phyloP scores from a whole-genome alignment of 108 stramenopile genomes.

The Nitzschia sp. region DNA sequence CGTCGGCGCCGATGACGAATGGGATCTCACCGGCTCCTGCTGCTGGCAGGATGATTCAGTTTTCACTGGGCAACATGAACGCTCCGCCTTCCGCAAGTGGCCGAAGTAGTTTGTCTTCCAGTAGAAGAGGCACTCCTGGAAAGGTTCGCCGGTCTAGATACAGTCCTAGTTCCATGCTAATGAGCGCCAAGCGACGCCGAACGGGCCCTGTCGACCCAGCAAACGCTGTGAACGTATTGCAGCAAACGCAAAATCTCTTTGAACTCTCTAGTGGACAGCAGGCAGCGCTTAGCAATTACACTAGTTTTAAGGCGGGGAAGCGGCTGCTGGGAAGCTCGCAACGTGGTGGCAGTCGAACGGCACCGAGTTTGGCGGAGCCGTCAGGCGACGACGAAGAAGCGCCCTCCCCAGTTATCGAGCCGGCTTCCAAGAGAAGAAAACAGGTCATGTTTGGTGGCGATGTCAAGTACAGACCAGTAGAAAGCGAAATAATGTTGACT shows the following conservation, averaged over 20 bases:
- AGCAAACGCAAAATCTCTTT: constrained; percentile 11
- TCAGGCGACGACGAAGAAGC: not conserved
- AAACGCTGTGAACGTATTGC: constrained; percentile 9
- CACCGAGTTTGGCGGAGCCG: not conserved
- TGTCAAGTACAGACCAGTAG: not conserved
- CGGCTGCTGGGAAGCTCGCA: constrained; percentile 9
- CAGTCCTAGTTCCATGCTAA: constrained; percentile 4
- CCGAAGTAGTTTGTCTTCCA: not conserved
- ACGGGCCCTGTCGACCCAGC: not conserved
- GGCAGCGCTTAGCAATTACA: not conserved
- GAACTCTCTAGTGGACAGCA: not conserved
- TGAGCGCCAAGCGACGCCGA: not conserved
- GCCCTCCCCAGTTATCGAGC: not conserved
- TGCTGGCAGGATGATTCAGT: not conserved
- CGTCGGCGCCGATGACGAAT: constrained; percentile 4
- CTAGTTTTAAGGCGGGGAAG: constrained; percentile 13
- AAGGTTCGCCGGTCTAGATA: not conserved
- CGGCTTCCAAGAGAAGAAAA: constrained; percentile 11
- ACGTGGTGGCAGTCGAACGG: constrained; percentile 9
- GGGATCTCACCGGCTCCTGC: not conserved
- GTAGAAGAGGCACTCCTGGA: not conserved
- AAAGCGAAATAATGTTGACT: constrained; percentile 1
- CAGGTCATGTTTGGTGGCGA: constrained; percentile 16
- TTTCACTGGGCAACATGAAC: constrained; percentile 20
- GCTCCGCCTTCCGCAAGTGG: not conserved